phyloP scores from a whole-genome alignment of 2,329 filamentous ascomycete species.

The Fusarium sp. region DNA sequence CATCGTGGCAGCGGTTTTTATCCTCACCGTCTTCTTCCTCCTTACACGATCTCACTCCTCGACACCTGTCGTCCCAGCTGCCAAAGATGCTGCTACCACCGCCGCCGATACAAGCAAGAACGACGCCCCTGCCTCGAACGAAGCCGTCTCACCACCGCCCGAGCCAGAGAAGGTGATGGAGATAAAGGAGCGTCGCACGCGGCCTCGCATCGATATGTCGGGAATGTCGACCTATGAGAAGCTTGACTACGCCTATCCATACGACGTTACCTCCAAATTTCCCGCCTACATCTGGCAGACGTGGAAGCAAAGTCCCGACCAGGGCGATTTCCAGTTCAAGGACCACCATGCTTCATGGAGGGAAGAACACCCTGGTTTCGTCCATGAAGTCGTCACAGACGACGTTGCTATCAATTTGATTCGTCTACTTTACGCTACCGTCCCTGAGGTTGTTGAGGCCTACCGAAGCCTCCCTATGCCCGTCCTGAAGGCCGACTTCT shows the following conservation, averaged over 20 bases:
- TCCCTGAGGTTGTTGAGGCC: constrained; percentile 82
- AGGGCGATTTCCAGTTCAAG: constrained; percentile 82
- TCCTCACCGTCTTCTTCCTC: constrained; percentile 77
- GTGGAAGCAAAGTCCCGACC: constrained; percentile 88
- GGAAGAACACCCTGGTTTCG: constrained; percentile 85
- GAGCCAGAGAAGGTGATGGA: constrained; percentile 38
- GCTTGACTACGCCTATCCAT: constrained; percentile 92
- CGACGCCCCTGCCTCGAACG: constrained; percentile 41
- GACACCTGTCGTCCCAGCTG: constrained; percentile 32
- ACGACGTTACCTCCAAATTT: constrained; percentile 88
- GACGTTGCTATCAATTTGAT: constrained; percentile 84
- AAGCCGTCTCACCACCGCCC: constrained; percentile 31
- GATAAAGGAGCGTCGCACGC: constrained; percentile 42
- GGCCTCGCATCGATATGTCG: constrained; percentile 73
- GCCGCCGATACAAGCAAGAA: constrained; percentile 33
- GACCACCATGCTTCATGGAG: constrained; percentile 92
- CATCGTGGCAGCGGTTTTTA: constrained; percentile 75
- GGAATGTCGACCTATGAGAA: constrained; percentile 81
- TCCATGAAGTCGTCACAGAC: constrained; percentile 98
- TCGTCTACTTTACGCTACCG: constrained; percentile 84
- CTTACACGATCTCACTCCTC: constrained; percentile 70
- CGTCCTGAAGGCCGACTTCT: constrained; percentile 83
- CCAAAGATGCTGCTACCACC: constrained; percentile 33
- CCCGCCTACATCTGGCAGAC: constrained; percentile 99
- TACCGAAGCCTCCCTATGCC: constrained; percentile 79